Percentiles rank a stretch among this genome's conserved stretches.
phyloP scores from a whole-genome alignment of 1,139 yeast species.

The Geotrichum candidum region DNA sequence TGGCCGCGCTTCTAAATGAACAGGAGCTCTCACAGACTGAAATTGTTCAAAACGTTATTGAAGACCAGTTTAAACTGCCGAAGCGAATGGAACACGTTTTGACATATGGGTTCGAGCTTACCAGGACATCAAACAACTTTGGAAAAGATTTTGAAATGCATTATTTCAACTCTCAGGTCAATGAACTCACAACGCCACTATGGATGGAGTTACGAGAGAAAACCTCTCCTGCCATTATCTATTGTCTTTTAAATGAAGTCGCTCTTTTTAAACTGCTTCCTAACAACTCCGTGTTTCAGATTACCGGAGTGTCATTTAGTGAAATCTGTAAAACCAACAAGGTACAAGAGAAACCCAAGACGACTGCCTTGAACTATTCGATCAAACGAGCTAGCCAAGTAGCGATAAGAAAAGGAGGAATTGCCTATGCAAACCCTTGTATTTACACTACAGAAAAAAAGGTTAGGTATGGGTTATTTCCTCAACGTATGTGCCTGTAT shows the following conservation, averaged over 20 bases:
- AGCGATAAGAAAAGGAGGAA: background rate
- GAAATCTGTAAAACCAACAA: background rate
- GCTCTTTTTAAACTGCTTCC: conserved; percentile 8
- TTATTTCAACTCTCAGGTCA: conserved; percentile 9
- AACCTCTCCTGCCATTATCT: conserved; percentile 4
- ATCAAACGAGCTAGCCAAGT: conserved; percentile 3
- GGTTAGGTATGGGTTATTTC: conserved; percentile 11
- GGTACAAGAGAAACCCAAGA: background rate
- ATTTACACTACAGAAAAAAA: conserved; percentile 7
- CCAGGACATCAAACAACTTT: conserved; percentile 5
- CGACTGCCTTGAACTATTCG: background rate
- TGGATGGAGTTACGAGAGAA: conserved; percentile 7
- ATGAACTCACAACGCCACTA: background rate
- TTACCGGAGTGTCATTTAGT: conserved; percentile 7
- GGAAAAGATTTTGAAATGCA: conserved; percentile 6
- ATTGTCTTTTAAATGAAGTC: conserved; percentile 3
- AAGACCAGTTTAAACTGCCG: background rate
- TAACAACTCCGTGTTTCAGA: conserved; percentile 8
- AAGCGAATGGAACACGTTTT: conserved; percentile 5
- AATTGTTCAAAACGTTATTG: conserved; percentile 1
- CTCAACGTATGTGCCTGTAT: conserved; percentile 11
- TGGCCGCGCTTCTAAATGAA: background rate
- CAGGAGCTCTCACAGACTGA: conserved; percentile 1
- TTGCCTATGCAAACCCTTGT: conserved; percentile 10
- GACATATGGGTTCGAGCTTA: conserved; percentile 4